Conservation (phyloP, 1,139 yeast genomes). For the Protomyces gravidus region DNA sequence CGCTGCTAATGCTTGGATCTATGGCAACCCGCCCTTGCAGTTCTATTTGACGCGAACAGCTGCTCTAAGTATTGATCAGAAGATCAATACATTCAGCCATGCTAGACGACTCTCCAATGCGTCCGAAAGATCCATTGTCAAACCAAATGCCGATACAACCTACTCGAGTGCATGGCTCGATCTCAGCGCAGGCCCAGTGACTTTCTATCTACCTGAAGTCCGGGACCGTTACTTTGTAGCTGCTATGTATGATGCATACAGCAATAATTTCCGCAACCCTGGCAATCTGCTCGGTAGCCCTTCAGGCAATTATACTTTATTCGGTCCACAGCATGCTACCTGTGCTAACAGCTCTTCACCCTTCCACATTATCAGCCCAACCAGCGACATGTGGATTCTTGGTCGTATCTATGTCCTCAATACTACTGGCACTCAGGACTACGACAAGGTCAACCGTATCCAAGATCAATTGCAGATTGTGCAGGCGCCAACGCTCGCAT, state of each 20-base stretch:
- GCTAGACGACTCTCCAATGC: not conserved
- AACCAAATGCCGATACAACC: conserved; percentile 1
- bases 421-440: not conserved
- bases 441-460: not conserved
- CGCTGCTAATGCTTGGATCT: not conserved
- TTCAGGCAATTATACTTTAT: not conserved
- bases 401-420: conserved; percentile 2
- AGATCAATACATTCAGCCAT: not conserved
- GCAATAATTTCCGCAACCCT: conserved; percentile 3
- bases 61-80: not conserved
- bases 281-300: conserved; percentile 3
- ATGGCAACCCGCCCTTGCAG: not conserved
- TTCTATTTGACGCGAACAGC: not conserved
- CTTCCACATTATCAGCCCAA: not conserved
- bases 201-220: not conserved
- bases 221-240: conserved; percentile 1
- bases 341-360: not conserved
- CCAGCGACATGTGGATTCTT: conserved; percentile 1
- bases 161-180: conserved; percentile 3
- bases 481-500: not conserved
- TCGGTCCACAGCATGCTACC: not conserved
- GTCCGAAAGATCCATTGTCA: not conserved
- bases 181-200: not conserved
- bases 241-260: conserved; percentile 3
- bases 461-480: not conserved